phyloP scores from a whole-genome alignment of 1,139 yeast species.

The Candida freyschussii region DNA sequence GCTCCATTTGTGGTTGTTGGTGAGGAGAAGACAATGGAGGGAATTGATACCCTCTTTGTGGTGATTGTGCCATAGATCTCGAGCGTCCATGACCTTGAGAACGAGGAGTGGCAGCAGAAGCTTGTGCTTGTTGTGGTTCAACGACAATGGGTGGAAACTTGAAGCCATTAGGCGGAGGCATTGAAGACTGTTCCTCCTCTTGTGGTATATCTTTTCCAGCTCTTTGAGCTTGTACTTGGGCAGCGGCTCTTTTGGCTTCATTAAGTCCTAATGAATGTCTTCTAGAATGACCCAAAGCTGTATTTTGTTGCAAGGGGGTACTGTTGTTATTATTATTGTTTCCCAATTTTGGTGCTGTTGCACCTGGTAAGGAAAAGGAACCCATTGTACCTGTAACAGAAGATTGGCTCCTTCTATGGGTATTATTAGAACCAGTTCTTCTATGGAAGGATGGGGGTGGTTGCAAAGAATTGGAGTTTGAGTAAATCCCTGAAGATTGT shows the following conservation, averaged over 20 bases:
- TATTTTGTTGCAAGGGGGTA: slow-evolving; percentile 16
- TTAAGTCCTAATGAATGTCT: slow-evolving; percentile 89
- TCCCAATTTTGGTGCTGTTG: slow-evolving; percentile 13
- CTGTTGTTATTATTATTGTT: slow-evolving; percentile 15
- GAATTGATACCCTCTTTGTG: slow-evolving; percentile 37
- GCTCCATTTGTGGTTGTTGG: slow-evolving; percentile 5
- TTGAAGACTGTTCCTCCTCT: slow-evolving; percentile 7
- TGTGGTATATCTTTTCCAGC: slow-evolving; percentile 31
- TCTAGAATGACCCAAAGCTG: slow-evolving; percentile 65
- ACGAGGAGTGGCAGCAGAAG: slow-evolving; percentile 2
- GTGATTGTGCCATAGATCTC: slow-evolving; percentile 32
- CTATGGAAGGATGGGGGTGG: slow-evolving; percentile 15
- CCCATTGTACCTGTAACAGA: slow-evolving; percentile 29
- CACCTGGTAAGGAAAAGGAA: slow-evolving; percentile 23
- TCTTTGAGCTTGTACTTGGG: slow-evolving; percentile 72
- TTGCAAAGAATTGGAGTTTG: slow-evolving; percentile 17
- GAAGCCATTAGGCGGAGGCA: slow-evolving; percentile 34
- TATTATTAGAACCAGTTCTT: slow-evolving; percentile 16
- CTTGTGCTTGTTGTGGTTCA: slow-evolving; percentile 16
- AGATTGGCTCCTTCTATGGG: slow-evolving; percentile 28
- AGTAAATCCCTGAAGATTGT: slow-evolving; percentile 37
- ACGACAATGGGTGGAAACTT: slow-evolving; percentile 51
- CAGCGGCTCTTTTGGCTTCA: slow-evolving; percentile 98
- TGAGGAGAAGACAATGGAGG: slow-evolving; percentile 37
- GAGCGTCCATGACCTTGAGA: slow-evolving; percentile 25